These are phyloP conservation scores for Cordia subcordata DNA, from an alignment of 257 asterid species.

Conservation along the genomic window DNA sequence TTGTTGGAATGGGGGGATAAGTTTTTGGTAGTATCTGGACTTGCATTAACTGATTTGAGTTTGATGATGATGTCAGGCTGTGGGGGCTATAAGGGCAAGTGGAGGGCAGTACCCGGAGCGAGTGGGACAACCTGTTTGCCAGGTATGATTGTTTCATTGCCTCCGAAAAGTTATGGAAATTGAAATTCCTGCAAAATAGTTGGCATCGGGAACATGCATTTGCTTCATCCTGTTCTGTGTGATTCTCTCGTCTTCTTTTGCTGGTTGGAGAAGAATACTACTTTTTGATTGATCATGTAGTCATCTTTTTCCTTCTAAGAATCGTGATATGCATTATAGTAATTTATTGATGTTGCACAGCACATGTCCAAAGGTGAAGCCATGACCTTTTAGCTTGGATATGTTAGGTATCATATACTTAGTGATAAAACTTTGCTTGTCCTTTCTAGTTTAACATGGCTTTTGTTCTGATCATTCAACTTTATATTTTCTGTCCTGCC, in stretches of 20 bases:
- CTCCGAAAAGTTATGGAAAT: background rate
- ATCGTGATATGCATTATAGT: background rate
- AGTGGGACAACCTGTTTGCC: slow-evolving; percentile 71
- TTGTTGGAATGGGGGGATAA: slow-evolving; percentile 1
- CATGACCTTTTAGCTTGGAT: no score
- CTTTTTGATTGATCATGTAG: slow-evolving; percentile 3
- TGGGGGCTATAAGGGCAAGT: slow-evolving; percentile 58
- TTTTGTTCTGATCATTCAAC: no score
- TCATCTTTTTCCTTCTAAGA: background rate
- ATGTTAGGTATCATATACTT: background rate
- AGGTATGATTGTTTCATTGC: slow-evolving; percentile 35
- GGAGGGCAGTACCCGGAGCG: slow-evolving; percentile 83
- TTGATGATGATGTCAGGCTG: slow-evolving; percentile 39
- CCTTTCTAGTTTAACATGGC: no score
- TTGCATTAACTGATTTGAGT: slow-evolving; percentile 22
- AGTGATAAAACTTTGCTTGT: background rate
- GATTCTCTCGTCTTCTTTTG: slow-evolving; percentile 7
- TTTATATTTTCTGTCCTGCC: no score
- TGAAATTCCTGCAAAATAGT: background rate
- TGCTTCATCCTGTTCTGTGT: slow-evolving; percentile 11
- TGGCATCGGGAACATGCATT: slow-evolving; percentile 3
- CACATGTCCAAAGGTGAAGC: slow-evolving; percentile 1
- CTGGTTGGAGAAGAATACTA: slow-evolving; percentile 18
- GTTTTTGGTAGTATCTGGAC: slow-evolving; percentile 8
- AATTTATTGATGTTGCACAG: background rate